Percentiles rank a stretch among this genome's conserved stretches.
Conservation (phyloP, 1,284 basidiomycete species). For the Omphalotus olearius region DNA sequence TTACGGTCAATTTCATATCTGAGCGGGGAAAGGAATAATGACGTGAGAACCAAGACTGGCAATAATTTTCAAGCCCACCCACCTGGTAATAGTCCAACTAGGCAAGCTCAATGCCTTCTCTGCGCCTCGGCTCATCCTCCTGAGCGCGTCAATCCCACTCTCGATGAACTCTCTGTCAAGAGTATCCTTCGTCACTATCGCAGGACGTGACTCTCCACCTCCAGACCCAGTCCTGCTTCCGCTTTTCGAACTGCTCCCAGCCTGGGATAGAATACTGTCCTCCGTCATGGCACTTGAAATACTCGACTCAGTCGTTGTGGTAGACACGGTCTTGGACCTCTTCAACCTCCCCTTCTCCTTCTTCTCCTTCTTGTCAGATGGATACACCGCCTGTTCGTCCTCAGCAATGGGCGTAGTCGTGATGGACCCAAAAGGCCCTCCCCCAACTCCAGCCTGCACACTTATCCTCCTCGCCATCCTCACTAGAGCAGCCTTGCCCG, state of each 20-base stretch:
- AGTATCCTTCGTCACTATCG: slow-evolving; percentile 15
- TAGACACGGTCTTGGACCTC: slow-evolving; percentile 23
- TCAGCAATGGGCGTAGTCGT: slow-evolving; percentile 8
- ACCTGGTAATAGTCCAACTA: slow-evolving; percentile 71
- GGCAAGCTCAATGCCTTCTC: slow-evolving; percentile 40
- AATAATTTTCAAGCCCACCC: slow-evolving; percentile 17
- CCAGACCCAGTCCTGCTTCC: slow-evolving; percentile 23
- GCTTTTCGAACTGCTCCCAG: slow-evolving; percentile 18
- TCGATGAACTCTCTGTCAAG: slow-evolving; percentile 43
- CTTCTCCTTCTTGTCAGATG: neutral
- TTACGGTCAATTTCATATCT: slow-evolving; percentile 65
- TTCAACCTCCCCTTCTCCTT: slow-evolving; percentile 11
- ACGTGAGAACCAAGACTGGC: slow-evolving; percentile 1
- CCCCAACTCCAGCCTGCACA: slow-evolving; percentile 17
- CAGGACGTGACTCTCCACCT: slow-evolving; percentile 33
- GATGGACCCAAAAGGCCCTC: neutral
- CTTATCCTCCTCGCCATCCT: slow-evolving; percentile 23
- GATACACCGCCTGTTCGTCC: neutral
- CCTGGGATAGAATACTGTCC: slow-evolving; percentile 4
- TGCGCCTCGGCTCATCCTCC: slow-evolving; percentile 32
- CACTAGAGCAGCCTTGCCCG: neutral
- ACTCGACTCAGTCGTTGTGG: slow-evolving; percentile 13
- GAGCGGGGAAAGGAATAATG: slow-evolving; percentile 5
- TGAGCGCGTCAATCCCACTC: slow-evolving; percentile 43
- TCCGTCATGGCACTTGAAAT: neutral